Base-by-base conservation (phyloP, 768 basidiomycete genomes). In the Baorangia bicolor region DNA sequence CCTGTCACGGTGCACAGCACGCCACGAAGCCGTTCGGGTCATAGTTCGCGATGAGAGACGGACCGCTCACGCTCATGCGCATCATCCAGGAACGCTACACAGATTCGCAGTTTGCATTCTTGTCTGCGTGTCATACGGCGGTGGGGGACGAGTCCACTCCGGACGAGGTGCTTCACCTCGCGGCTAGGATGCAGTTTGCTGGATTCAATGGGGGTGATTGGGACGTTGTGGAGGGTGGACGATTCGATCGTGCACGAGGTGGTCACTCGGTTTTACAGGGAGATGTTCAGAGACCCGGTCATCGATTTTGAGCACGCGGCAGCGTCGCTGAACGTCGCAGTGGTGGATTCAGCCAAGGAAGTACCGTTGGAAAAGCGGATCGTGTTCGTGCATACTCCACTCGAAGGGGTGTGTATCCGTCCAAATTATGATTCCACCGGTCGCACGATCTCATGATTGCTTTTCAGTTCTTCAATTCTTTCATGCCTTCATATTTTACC, bases 121-220 rank as follows among this genome's bases (percentile, higher is more conserved):
- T 11, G 5, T n/a, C 37, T n/a, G 10, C n/a, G n/a, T 5, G 20
- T 39, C 20, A 21, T 39, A 21, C 20, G 12, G 38, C 11, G 20
- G 12, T 21, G 6, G 20, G 20, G 38, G 12, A 39, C 20, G 20
- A 21, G 12, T 13, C 20, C 12, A 39, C 38, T n/a, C n/a, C 4
- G 5, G 37, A n/a, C 37, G 37, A 20, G 20, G n/a, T 38, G 8
- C 20, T 12, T 39, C 11, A 20, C 13, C 9, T 37, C 34, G 4
- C 14, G 14, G 13, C 13, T 34, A n/a, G 8, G 28, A 30, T 30
- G 28, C 9, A 30, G 21, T 45, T 51, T 42, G 11, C 42, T 1
- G 49, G 55, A 2, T 44, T 56, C 28, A 46, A 51, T n/a, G 34
- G 55, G n/a, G 20, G 37, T 49, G 20, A 43, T 40, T 25, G 38